Base-by-base conservation (phyloP, 805 yeast species). In the Candida boleticola region DNA sequence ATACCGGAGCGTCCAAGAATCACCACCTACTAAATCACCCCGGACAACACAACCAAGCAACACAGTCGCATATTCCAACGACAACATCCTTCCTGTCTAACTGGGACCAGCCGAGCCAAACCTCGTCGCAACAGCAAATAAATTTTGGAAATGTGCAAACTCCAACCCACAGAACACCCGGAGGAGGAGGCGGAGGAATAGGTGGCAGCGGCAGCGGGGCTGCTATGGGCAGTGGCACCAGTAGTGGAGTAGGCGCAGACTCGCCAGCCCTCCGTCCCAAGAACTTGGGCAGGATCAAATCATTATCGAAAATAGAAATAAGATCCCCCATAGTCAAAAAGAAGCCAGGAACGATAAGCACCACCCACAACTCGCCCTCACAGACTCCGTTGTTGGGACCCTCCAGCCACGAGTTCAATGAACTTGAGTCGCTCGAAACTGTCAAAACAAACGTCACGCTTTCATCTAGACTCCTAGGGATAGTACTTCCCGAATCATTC, bases 221-320 rank as follows among this genome's bases (percentile, higher is more conserved):
- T n/a, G n/a, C n/a, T n/a, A n/a, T n/a, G n/a, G n/a, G n/a, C n/a
- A n/a, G n/a, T n/a, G n/a, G n/a, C n/a, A n/a, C n/a, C n/a, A n/a
- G n/a, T n/a, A n/a, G n/a, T n/a, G n/a, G n/a, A n/a, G n/a, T n/a
- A n/a, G n/a, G n/a, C n/a, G 27, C 27, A 7, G 27, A 11, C 11
- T 7, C 7, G 7, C 10, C 27, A 7, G 11, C 29, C 13, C 22
- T 23, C 7, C 27, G 37, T 16, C 32, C 29, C 10, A 27, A 30
- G 19, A 38, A 31, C 19, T 16, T 38, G 19, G 21, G 21, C 18
- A 39, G 48, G 42, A 53, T 54, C 36, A 52, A 49, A 39, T 49
- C 57, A 2, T 33, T 53, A 13, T 50, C 50, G 14, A 53, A 53
- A 23, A 35, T 55, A 2, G 55, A 52, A 31, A 40, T 52, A 6